These are phyloP conservation scores for Fusarium mundagurra DNA, from an alignment of 2,329 filamentous ascomycete genomes.

Conservation along the genomic window DNA sequence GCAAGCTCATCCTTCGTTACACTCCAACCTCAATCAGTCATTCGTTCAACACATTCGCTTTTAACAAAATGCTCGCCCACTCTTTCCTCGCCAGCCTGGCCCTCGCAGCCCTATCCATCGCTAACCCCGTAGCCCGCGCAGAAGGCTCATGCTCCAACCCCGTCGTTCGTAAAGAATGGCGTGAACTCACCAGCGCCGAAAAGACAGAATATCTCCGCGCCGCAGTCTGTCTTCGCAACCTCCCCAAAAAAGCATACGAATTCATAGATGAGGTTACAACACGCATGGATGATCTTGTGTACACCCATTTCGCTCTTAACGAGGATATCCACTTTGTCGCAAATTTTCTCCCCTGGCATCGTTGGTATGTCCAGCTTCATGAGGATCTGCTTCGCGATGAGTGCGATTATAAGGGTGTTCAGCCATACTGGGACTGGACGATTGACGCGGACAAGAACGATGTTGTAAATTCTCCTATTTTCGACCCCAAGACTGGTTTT, in stretches of 20 bases:
- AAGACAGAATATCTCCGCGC: slow-evolving; percentile 15
- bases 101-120: neutral
- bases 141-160: neutral
- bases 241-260: neutral
- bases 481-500: slow-evolving; percentile 11
- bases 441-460: slow-evolving; percentile 13
- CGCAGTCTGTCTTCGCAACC: slow-evolving; percentile 14
- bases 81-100: neutral
- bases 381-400: slow-evolving; percentile 14
- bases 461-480: neutral
- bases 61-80: neutral
- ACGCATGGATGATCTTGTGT: slow-evolving; percentile 7
- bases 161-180: slow-evolving; percentile 19
- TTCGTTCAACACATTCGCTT: slow-evolving; percentile 6
- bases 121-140: neutral
- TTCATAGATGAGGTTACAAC: neutral
- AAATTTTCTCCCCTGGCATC: slow-evolving; percentile 15
- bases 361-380: slow-evolving; percentile 14
- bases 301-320: slow-evolving; percentile 12
- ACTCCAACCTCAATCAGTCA: neutral
- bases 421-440: slow-evolving; percentile 22
- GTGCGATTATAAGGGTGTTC: slow-evolving; percentile 8
- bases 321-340: slow-evolving; percentile 13
- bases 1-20: neutral
- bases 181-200: slow-evolving; percentile 8